Conservation (phyloP, 495 filamentous ascomycete species). For the Hypomontagnella submonticulosa region DNA sequence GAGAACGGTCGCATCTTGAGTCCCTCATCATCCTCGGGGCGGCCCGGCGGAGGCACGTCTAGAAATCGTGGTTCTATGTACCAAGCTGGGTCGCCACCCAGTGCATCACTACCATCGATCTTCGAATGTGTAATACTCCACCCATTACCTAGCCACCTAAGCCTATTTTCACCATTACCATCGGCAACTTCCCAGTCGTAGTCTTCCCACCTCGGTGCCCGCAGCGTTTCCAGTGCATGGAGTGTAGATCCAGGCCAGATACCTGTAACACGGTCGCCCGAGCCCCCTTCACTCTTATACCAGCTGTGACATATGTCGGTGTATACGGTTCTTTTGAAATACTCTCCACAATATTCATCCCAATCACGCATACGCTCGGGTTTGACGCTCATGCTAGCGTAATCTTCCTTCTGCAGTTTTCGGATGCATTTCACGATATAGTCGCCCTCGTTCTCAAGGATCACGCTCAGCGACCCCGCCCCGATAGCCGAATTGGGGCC, state of each 20-base stretch:
- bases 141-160: conserved; percentile 65
- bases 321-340: conserved; percentile 72
- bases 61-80: conserved; percentile 61
- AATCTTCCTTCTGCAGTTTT: conserved; percentile 74
- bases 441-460: conserved; percentile 68
- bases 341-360: conserved; percentile 67
- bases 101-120: conserved; percentile 34
- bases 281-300: conserved; percentile 64
- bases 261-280: conserved; percentile 50
- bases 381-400: conserved; percentile 62
- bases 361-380: conserved; percentile 71
- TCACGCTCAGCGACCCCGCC: conserved; percentile 64
- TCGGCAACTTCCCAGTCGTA: conserved; percentile 52
- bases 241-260: conserved; percentile 58
- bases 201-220: conserved; percentile 59
- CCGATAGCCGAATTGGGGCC: conserved; percentile 70
- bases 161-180: conserved; percentile 37
- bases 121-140: conserved; percentile 57
- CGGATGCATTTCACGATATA: conserved; percentile 72
- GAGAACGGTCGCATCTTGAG: conserved; percentile 60
- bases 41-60: conserved; percentile 52
- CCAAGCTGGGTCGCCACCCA: conserved; percentile 58
- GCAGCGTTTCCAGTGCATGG: conserved; percentile 56
- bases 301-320: conserved; percentile 75
- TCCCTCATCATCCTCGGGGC: conserved; percentile 57